Evolutionary conservation across 331 rosid species (phyloP).

Genomic region (Saraca asoca): DNA sequence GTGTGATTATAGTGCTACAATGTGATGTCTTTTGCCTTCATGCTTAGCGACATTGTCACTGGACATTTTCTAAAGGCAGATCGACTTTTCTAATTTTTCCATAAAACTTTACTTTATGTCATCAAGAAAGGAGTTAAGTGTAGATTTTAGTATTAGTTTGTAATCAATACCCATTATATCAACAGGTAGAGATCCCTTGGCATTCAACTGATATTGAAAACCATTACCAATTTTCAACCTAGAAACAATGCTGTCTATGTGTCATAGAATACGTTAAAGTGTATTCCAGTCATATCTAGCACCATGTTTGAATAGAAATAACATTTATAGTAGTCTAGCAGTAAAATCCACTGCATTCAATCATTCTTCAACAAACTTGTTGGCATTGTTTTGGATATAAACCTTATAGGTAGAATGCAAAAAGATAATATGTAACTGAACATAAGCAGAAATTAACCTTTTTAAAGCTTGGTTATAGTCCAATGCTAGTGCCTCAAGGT

Average conservation of each 20-base stretch:
- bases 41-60: constrained; percentile 54
- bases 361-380: too few species aligned
- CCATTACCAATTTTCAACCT: constrained; percentile 75
- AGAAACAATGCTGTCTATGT: constrained; percentile 16
- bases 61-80: constrained; percentile 59
- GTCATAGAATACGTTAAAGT: neutral
- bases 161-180: constrained; percentile 83
- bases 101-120: constrained; percentile 65
- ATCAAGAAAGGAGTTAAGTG: constrained; percentile 51
- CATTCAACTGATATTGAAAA: constrained; percentile 68
- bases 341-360: neutral
- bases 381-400: neutral
- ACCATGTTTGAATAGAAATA: neutral
- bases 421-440: neutral
- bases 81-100: constrained; percentile 64
- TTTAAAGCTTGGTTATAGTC: constrained; percentile 75
- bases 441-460: constrained; percentile 46
- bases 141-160: constrained; percentile 63
- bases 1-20: constrained; percentile 45
- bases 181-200: constrained; percentile 68
- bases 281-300: neutral
- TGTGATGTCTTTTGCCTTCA: constrained; percentile 57
- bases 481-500: constrained; percentile 66
- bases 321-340: neutral
- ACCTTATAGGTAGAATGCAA: neutral